Evolutionary conservation across 768 basidiomycete genomes (phyloP), one percentile per base, ranked within the genome.

Genomic region (Cystobasidium ongulense): DNA sequence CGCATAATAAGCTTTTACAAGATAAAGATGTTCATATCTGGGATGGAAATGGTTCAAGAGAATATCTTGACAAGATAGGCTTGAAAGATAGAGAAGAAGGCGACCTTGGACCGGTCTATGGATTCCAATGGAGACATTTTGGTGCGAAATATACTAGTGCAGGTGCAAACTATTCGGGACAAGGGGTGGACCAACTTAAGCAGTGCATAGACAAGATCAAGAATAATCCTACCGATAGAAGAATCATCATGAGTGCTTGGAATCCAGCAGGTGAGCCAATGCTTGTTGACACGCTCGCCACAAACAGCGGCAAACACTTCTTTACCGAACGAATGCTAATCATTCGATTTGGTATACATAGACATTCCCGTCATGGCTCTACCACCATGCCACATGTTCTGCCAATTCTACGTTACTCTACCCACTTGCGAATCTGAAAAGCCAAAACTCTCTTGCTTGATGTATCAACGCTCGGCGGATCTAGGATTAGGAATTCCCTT

Each of bases 391-490:
- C 96, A 98, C 82, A 89, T 98, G 87, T 89, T 98, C 82, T 97
- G 93, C 82, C 96, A 99, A 80, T 99, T 99, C 85, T 97, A 92
- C 83, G 95, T 99, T 39, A 89, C 92, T 79, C 88, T 95, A 39
- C 90, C 95, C 0, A 67, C 77, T 4, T 46, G 77, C 17, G 46
- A 76, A 27, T 77, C 81, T 0, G 80, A 83, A 21, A 88, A 86
- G 76, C 75, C 78, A n/a, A 89, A 88, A 10, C 88, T 98, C 21
- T 94, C 92, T 10, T 97, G 94, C 81, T 85, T 95, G 54, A 93
- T 98, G 92, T 97, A 89, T 83, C 95, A 98, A 80, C 90, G 96
- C 59, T 97, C 95, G 15, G 94, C 94, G 21, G 95, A 99, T 80
- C 86, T 97, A 8, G 95, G 95, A 0, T 90, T 99, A 43, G 95